These are phyloP conservation scores for Populus hybrid DNA, from an alignment of 441 rosid genomes.

Conservation along the genomic window DNA sequence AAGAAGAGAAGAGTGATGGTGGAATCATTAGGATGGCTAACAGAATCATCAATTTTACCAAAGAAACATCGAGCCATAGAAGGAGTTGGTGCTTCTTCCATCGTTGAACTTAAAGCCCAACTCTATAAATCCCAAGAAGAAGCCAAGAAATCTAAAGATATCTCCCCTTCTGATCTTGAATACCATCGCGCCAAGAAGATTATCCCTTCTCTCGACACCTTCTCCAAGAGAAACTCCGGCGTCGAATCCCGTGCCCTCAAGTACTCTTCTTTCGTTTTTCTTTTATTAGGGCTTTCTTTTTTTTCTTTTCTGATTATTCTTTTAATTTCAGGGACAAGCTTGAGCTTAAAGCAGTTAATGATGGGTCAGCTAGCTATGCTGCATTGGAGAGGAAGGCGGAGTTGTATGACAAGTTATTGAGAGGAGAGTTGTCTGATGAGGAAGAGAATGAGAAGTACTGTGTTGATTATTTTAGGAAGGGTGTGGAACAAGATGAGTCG, in stretches of 20 bases:
- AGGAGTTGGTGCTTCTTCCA: slow-evolving; percentile 87
- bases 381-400: slow-evolving; percentile 90
- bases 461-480: slow-evolving; percentile 81
- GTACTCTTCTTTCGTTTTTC: slow-evolving; percentile 25
- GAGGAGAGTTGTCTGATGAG: slow-evolving; percentile 85
- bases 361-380: slow-evolving; percentile 77
- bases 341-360: slow-evolving; percentile 76
- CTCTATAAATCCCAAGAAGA: slow-evolving; percentile 88
- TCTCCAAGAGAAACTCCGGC: slow-evolving; percentile 71
- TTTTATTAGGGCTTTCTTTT: background rate
- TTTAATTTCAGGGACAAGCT: slow-evolving; percentile 66
- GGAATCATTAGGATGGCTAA: slow-evolving; percentile 94
- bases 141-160: slow-evolving; percentile 56
- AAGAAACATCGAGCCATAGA: slow-evolving; percentile 81
- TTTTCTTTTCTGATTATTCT: background rate
- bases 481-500: slow-evolving; percentile 44
- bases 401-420: slow-evolving; percentile 73
- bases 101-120: slow-evolving; percentile 87
- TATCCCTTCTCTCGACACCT: slow-evolving; percentile 44
- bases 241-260: slow-evolving; percentile 70
- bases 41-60: slow-evolving; percentile 88
- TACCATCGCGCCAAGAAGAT: slow-evolving; percentile 80
- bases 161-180: slow-evolving; percentile 47
- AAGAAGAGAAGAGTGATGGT: slow-evolving; percentile 60
- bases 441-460: slow-evolving; percentile 84